phyloP scores from a whole-genome alignment of 148 eudicot species.

The Pouteria glomerata region DNA sequence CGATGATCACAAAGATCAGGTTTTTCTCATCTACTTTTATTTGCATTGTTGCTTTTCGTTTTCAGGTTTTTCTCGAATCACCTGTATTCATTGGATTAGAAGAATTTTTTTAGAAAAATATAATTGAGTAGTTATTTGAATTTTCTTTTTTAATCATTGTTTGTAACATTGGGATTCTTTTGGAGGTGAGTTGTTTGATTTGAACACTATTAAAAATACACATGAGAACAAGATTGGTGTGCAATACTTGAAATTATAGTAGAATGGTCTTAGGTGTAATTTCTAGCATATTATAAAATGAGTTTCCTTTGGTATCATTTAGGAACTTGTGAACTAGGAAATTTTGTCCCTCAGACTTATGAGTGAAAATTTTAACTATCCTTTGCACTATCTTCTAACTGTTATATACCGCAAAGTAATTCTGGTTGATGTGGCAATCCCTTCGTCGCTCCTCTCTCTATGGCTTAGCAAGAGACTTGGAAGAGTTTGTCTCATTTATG shows the following conservation, averaged over 20 bases:
- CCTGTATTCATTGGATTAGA: no score
- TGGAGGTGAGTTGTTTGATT: neutral
- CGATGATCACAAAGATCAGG: slow-evolving; percentile 38
- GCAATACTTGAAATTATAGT: neutral
- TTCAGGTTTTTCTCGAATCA: neutral
- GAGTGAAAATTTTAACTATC: neutral
- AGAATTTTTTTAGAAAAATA: neutral
- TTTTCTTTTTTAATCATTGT: neutral
- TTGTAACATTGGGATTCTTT: neutral
- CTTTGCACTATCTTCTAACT: neutral
- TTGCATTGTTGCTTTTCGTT: neutral
- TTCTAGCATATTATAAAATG: neutral
- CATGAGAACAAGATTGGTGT: neutral
- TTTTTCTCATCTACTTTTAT: slow-evolving; percentile 3
- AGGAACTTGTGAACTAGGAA: neutral
- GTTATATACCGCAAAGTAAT: no score
- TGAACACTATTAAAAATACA: neutral
- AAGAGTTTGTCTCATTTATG: no score
- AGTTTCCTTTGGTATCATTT: no score
- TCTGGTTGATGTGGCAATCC: no score
- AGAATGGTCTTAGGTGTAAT: neutral
- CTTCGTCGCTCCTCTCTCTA: no score
- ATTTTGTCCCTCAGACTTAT: neutral
- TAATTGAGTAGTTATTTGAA: neutral
- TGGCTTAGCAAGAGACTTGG: no score